Percentiles rank a stretch among this genome's conserved stretches.
phyloP scores from a whole-genome alignment of 345 rosid genomes.

The Trapa incisa region DNA sequence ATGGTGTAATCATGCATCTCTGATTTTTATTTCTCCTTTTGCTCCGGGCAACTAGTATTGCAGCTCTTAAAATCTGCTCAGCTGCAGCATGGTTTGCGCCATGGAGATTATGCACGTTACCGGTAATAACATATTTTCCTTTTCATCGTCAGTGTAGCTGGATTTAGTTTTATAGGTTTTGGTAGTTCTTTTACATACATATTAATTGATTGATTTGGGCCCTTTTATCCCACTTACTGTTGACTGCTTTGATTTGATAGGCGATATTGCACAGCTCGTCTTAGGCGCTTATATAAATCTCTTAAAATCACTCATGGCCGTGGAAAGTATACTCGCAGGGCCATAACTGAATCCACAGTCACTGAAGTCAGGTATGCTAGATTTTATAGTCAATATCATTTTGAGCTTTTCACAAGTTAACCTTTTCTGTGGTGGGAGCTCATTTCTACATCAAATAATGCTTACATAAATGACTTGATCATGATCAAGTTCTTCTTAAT shows the following conservation, averaged over 20 bases:
- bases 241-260: conserved; percentile 19
- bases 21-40: conserved; percentile 1
- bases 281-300: conserved; percentile 88
- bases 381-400: background rate
- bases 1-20: background rate
- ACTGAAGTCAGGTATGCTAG: conserved; percentile 74
- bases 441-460: background rate
- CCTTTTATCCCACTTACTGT: too few species aligned
- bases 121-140: conserved; percentile 29
- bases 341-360: conserved; percentile 67
- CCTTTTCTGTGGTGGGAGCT: background rate
- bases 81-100: conserved; percentile 97
- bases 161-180: background rate
- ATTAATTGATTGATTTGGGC: background rate
- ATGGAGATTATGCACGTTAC: conserved; percentile 84
- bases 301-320: conserved; percentile 95
- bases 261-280: conserved; percentile 92
- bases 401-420: background rate
- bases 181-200: background rate
- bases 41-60: conserved; percentile 34
- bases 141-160: background rate
- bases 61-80: conserved; percentile 84
- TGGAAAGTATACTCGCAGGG: conserved; percentile 58
- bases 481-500: background rate
- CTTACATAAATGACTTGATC: background rate